Conservation (phyloP, 2,329 filamentous ascomycete genomes). For the Xylaria sp. region DNA sequence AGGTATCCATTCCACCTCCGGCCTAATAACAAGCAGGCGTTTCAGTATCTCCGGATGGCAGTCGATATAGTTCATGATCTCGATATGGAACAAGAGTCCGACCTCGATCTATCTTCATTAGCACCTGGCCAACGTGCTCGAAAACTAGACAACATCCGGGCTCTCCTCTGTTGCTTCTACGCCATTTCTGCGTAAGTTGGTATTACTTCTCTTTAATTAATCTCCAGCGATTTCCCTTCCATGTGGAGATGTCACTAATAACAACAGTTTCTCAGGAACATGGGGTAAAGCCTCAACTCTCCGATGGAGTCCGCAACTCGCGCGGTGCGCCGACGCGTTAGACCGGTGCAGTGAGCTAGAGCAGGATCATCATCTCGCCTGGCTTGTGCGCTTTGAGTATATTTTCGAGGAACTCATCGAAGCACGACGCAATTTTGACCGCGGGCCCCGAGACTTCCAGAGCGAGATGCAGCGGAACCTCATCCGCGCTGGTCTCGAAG, state of each 20-base stretch:
- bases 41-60: slow-evolving; percentile 65
- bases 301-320: slow-evolving; percentile 57
- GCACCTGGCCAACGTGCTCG: slow-evolving; percentile 41
- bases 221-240: neutral
- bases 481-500: slow-evolving; percentile 60
- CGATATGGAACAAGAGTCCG: slow-evolving; percentile 58
- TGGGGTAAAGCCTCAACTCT: slow-evolving; percentile 54
- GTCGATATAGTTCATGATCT: slow-evolving; percentile 63
- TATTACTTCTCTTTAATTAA: neutral
- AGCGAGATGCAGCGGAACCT: slow-evolving; percentile 57
- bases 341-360: slow-evolving; percentile 52
- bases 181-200: slow-evolving; percentile 55
- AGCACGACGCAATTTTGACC: slow-evolving; percentile 46
- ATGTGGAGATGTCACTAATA: neutral
- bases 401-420: slow-evolving; percentile 54
- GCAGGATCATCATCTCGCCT: slow-evolving; percentile 58
- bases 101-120: slow-evolving; percentile 39
- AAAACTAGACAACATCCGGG: slow-evolving; percentile 58
- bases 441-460: slow-evolving; percentile 41
- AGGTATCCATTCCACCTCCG: slow-evolving; percentile 68
- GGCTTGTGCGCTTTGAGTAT: slow-evolving; percentile 56
- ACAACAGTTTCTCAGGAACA: slow-evolving; percentile 52
- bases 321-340: slow-evolving; percentile 58
- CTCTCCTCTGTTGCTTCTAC: slow-evolving; percentile 60
- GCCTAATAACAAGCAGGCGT: slow-evolving; percentile 61